phyloP scores from a whole-genome alignment of 2,329 filamentous ascomycete genomes.

The Sporothrix protearum region DNA sequence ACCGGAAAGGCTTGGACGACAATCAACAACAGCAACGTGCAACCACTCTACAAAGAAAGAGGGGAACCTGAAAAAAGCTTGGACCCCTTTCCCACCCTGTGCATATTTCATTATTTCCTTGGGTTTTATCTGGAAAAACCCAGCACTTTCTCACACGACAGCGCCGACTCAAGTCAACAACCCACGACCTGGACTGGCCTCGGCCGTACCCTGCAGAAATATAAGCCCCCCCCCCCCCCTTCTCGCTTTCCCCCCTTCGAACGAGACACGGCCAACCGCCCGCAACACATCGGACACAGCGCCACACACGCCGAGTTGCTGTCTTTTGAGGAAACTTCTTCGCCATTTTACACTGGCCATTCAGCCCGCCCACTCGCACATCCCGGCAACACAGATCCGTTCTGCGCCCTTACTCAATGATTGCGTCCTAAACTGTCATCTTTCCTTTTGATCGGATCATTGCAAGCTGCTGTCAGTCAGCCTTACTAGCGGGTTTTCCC shows the following conservation, averaged over 20 bases:
- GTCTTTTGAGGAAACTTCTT: background rate
- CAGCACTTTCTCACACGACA: background rate
- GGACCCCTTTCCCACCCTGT: background rate
- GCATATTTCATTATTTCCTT: conserved; percentile 15
- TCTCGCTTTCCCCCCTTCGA: background rate
- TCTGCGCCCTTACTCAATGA: background rate
- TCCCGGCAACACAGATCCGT: conserved; percentile 6
- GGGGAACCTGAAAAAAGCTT: conserved; percentile 13
- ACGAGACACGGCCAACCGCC: background rate
- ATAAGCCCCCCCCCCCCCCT: background rate
- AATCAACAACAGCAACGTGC: background rate
- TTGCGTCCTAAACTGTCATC: background rate
- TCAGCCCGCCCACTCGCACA: background rate
- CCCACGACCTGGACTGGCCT: background rate
- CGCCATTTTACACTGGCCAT: background rate
- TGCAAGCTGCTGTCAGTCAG: background rate
- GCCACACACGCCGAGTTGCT: background rate
- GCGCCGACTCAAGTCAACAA: background rate
- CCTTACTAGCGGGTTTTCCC: conserved; percentile 14
- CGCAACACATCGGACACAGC: background rate
- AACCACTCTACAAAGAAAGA: background rate
- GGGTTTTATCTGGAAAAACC: conserved; percentile 6
- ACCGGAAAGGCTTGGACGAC: background rate
- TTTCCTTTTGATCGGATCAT: background rate
- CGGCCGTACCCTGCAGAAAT: background rate